Conservation (phyloP, 495 filamentous ascomycete genomes). For the Trypethelium eluteriae region DNA sequence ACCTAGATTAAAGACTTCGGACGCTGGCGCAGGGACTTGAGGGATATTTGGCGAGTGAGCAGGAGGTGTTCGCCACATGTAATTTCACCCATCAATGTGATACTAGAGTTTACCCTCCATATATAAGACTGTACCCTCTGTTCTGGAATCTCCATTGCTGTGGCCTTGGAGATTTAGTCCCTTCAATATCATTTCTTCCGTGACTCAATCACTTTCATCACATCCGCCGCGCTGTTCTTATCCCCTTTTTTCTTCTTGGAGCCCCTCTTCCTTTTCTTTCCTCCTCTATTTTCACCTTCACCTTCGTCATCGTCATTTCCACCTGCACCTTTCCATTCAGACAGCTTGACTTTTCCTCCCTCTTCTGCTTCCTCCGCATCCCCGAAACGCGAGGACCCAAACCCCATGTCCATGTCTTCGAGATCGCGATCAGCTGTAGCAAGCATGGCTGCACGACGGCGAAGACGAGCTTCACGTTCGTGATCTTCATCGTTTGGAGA, state of each 20-base stretch:
- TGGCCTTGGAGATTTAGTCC: background rate
- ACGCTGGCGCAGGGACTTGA: background rate
- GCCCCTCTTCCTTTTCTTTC: constrained; percentile 66
- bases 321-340: constrained; percentile 46
- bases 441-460: constrained; percentile 64
- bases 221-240: constrained; percentile 69
- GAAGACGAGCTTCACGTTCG: constrained; percentile 41
- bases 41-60: constrained; percentile 1
- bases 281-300: constrained; percentile 44
- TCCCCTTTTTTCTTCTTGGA: constrained; percentile 84
- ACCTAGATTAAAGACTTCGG: constrained; percentile 45
- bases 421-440: constrained; percentile 72
- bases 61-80: constrained; percentile 13
- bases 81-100: constrained; percentile 19
- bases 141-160: background rate
- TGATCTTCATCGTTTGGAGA: constrained; percentile 33
- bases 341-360: constrained; percentile 52
- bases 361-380: constrained; percentile 75
- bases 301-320: constrained; percentile 48
- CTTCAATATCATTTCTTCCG: constrained; percentile 38
- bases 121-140: background rate
- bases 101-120: constrained; percentile 14
- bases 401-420: constrained; percentile 89
- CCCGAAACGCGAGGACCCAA: constrained; percentile 74
- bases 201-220: constrained; percentile 70